Percentiles rank a stretch among this genome's conserved stretches.
These are phyloP conservation scores for Leccinum rimulosum DNA, from an alignment of 768 basidiomycete species.

Conservation along the genomic window DNA sequence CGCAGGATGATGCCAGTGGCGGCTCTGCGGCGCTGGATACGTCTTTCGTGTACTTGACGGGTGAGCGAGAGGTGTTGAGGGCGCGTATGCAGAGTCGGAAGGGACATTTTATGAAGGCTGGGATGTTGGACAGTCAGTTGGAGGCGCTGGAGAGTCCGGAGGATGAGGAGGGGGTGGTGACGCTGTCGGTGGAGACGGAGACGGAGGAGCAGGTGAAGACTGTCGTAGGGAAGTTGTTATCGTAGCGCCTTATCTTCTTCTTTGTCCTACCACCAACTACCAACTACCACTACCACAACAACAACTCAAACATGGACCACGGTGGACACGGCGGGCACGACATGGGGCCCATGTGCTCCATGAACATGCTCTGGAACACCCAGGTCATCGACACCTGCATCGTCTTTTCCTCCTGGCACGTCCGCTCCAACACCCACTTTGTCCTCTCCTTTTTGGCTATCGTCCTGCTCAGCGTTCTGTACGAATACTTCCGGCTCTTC, in stretches of 20 bases:
- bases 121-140: slow-evolving; percentile 81
- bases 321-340: slow-evolving; percentile 48
- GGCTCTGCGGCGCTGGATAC: slow-evolving; percentile 34
- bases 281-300: background rate
- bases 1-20: too few relatives aligned
- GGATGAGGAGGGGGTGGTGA: slow-evolving; percentile 66
- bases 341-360: slow-evolving; percentile 54
- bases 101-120: slow-evolving; percentile 82
- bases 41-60: slow-evolving; percentile 80
- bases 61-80: slow-evolving; percentile 49
- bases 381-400: slow-evolving; percentile 78
- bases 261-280: too few relatives aligned
- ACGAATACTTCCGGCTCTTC: slow-evolving; percentile 73
- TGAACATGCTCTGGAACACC: slow-evolving; percentile 90
- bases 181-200: slow-evolving; percentile 50
- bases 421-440: slow-evolving; percentile 54
- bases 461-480: slow-evolving; percentile 65
- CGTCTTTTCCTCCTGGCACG: slow-evolving; percentile 79
- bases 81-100: slow-evolving; percentile 62
- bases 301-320: slow-evolving; percentile 37
- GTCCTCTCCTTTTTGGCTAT: slow-evolving; percentile 64
- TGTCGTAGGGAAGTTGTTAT: slow-evolving; percentile 25
- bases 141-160: slow-evolving; percentile 65
- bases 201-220: slow-evolving; percentile 54
- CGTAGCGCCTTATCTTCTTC: background rate